Conservation (phyloP, 2,329 filamentous ascomycete species). For the Coniochaeta sp. region DNA sequence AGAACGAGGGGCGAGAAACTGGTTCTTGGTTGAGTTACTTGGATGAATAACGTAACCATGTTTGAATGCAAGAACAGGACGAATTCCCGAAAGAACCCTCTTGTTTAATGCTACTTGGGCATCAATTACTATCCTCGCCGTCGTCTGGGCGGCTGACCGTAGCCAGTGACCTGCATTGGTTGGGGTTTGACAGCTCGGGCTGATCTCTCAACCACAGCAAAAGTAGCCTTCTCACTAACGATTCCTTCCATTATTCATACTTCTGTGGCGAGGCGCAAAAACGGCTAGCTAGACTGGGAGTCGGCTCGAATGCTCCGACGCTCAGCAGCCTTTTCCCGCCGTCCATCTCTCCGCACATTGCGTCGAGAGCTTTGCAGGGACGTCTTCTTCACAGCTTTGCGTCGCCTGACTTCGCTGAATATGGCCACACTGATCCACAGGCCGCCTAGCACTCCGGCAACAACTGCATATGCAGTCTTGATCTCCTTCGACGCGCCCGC, state of each 20-base stretch:
- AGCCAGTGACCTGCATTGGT: not conserved
- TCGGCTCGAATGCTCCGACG: not conserved
- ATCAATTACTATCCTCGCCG: not conserved
- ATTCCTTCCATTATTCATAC: not conserved
- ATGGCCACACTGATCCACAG: slow-evolving; percentile 28
- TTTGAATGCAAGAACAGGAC: too few species aligned
- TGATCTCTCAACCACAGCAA: not conserved
- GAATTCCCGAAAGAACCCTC: too few species aligned
- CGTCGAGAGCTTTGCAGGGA: not conserved
- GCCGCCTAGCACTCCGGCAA: slow-evolving; percentile 27
- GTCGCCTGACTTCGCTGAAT: slow-evolving; percentile 20
- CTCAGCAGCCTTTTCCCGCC: not conserved
- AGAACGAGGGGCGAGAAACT: too few species aligned
- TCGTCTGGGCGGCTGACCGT: not conserved
- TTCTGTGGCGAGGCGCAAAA: not conserved
- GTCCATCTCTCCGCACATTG: slow-evolving; percentile 4
- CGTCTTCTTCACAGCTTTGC: slow-evolving; percentile 4
- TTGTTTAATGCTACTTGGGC: too few species aligned
- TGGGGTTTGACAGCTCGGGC: not conserved
- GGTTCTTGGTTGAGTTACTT: too few species aligned
- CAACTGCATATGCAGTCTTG: slow-evolving; percentile 28
- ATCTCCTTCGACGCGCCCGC: slow-evolving; percentile 17
- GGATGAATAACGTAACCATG: too few species aligned
- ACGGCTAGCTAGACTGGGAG: not conserved
- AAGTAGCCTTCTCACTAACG: not conserved